Evolutionary conservation across 768 basidiomycete species (phyloP), one percentile per base, ranked within the genome.

Genomic region (Suillus cothurnatus): DNA sequence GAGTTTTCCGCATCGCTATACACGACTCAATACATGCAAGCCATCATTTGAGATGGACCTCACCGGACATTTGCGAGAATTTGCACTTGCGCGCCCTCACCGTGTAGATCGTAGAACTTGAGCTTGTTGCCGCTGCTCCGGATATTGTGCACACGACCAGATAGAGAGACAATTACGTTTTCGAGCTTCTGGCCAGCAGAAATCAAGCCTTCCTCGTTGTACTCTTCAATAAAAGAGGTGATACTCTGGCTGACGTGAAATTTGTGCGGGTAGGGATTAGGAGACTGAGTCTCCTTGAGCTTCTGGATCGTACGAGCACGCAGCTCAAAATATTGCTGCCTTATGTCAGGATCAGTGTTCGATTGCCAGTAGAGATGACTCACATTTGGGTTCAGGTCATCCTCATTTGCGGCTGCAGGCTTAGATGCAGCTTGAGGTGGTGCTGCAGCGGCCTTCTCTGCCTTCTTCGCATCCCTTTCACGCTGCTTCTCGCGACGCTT

Each of bases 191-290:
- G 79, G 28, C 92, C 93, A 28, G 88, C 69, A 4, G 82, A 71
- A 66, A 97, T 87, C 77, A 86, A 84, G 61, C 90, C 92, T 59
- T 93, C 91, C 9, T 70, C 28, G 32, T 92, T 91, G 71, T 93
- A 99, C 62, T 84, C 78, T 6, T 82, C 76, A 76, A 99, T 85
- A 79, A 89, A 99, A 6, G 80, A 73, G 3, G 87, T 80, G 73
- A 99, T 82, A 9, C 93, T 94, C 67, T 79, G 82, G 64, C 90
- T 82, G 26, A 98, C 96, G 70, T 97, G 78, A 81, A 99, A 99
- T 87, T 99, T 99, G 89, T 99, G 97, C 8, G 97, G 97, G 81
- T 99, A 99, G 2, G 97, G 97, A 76, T 96, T 92, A 2, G 96
- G 97, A 8, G 85, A 78, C 76, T 91, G 91, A 34, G 92, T 91